These are phyloP conservation scores for Euphorbia tirucalli DNA, from an alignment of 345 rosid genomes.

Conservation along the genomic window DNA sequence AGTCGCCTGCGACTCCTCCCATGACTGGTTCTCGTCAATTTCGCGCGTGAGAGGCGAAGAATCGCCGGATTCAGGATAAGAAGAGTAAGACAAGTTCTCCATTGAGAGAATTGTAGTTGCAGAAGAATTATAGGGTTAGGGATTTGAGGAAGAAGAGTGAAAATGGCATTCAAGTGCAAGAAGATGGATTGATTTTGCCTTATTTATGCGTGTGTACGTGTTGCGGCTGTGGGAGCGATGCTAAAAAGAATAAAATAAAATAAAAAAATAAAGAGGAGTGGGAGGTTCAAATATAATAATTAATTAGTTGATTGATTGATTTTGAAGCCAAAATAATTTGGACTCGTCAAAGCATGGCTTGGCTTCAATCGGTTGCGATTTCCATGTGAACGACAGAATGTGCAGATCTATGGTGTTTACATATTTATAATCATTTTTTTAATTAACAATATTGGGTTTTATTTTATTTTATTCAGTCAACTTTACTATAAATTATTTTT, in stretches of 20 bases:
- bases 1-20: constrained; percentile 36
- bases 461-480: too few species aligned
- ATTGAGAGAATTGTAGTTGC: constrained; percentile 7
- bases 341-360: too few species aligned
- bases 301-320: not conserved
- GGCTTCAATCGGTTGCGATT: too few species aligned
- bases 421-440: too few species aligned
- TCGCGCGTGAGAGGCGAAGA: constrained; percentile 66
- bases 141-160: constrained; percentile 10
- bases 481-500: too few species aligned
- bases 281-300: not conserved
- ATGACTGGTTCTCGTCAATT: constrained; percentile 53
- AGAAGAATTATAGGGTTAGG: constrained; percentile 12
- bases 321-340: not conserved
- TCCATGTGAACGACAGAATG: too few species aligned
- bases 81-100: constrained; percentile 50
- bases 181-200: not conserved
- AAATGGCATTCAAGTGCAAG: not conserved
- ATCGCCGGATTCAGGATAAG: constrained; percentile 56
- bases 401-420: too few species aligned
- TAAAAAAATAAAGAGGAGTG: not conserved
- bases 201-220: not conserved
- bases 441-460: too few species aligned
- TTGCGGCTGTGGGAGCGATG: not conserved
- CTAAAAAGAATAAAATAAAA: not conserved